Evolutionary conservation across 306 rosid species (phyloP).

Genomic region (Trifolium subterraneum): DNA sequence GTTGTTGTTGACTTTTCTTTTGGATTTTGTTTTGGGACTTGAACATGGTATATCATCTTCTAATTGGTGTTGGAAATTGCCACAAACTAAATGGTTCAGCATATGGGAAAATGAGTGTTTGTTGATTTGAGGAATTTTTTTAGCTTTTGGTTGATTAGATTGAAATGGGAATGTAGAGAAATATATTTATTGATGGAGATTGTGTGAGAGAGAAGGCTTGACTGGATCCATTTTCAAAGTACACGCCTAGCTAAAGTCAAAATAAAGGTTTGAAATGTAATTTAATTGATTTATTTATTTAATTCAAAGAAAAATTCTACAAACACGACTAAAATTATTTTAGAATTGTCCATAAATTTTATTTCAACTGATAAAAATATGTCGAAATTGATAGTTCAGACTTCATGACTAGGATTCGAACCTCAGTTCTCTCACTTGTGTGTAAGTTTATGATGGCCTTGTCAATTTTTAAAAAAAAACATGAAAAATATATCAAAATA

Average conservation of each 20-base stretch:
- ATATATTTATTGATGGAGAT: neutral
- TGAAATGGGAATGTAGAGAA: constrained; percentile 21
- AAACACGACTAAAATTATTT: too few species aligned
- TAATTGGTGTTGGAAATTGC: constrained; percentile 47
- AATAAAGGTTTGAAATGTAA: neutral
- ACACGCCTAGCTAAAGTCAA: constrained; percentile 47
- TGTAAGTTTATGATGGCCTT: too few species aligned
- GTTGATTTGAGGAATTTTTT: neutral
- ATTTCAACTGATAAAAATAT: too few species aligned
- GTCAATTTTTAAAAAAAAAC: too few species aligned
- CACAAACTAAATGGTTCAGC: constrained; percentile 64
- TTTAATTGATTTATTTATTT: too few species aligned
- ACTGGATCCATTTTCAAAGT: constrained; percentile 49
- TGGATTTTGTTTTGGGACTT: constrained; percentile 53
- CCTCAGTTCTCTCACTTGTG: too few species aligned
- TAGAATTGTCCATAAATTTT: too few species aligned
- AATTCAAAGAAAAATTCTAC: too few species aligned
- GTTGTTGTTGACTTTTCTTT: constrained; percentile 43
- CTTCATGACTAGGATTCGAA: too few species aligned
- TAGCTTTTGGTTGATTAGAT: constrained; percentile 1
- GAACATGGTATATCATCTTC: constrained; percentile 51
- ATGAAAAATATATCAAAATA: too few species aligned
- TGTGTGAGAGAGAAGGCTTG: constrained; percentile 21
- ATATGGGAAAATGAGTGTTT: constrained; percentile 31
- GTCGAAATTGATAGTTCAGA: too few species aligned